Percentiles rank a stretch among this genome's conserved stretches.
These are phyloP conservation scores for Elsinoe necatrix DNA, from an alignment of 2,329 filamentous ascomycete genomes.

Conservation along the genomic window DNA sequence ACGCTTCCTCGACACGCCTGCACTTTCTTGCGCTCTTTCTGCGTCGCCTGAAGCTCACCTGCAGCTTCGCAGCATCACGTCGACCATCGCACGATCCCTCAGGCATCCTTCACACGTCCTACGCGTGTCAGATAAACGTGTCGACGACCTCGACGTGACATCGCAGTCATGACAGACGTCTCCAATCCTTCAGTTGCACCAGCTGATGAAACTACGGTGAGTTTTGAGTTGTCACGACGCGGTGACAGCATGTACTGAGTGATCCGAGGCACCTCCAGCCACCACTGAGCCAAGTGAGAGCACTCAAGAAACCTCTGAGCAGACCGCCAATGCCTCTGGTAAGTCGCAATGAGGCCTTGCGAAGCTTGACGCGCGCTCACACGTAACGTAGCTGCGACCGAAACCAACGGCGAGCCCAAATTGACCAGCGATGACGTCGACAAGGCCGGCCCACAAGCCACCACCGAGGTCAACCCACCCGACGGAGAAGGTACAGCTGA, in stretches of 20 bases:
- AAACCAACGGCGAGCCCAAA: slow-evolving; percentile 12
- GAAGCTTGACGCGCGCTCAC: background rate
- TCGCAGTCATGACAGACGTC: slow-evolving; percentile 11
- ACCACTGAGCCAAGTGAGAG: slow-evolving; percentile 2
- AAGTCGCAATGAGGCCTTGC: background rate
- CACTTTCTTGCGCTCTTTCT: slow-evolving; percentile 10
- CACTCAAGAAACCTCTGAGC: background rate
- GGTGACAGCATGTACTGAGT: background rate
- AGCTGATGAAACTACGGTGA: slow-evolving; percentile 13
- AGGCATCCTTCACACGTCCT: background rate
- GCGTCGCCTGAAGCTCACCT: background rate
- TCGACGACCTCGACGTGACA: slow-evolving; percentile 7
- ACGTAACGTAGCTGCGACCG: background rate
- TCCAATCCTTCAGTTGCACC: background rate
- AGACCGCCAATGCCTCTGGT: slow-evolving; percentile 4
- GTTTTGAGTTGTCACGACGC: background rate
- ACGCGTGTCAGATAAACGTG: slow-evolving; percentile 14
- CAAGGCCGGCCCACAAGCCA: slow-evolving; percentile 18
- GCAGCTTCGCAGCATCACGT: background rate
- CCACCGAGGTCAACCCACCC: slow-evolving; percentile 19
- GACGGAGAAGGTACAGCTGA: slow-evolving; percentile 18
- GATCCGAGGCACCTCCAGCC: slow-evolving; percentile 7
- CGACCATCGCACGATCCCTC: background rate
- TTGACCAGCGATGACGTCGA: slow-evolving; percentile 13
- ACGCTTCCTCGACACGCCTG: background rate